phyloP scores from a whole-genome alignment of 345 rosid genomes.

The Sapria himalayana region DNA sequence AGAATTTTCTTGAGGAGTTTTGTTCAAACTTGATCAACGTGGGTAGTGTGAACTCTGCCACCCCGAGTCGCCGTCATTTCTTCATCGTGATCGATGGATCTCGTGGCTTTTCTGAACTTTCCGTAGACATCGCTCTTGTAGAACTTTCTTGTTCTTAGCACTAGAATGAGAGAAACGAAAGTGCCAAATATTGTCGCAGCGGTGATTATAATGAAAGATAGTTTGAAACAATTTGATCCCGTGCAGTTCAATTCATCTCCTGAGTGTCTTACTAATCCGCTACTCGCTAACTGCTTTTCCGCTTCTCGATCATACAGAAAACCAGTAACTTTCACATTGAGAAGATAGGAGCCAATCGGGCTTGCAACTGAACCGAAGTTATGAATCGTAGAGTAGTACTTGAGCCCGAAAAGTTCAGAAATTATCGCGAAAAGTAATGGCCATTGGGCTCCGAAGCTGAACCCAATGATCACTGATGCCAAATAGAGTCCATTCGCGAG shows the following conservation, averaged over 20 bases:
- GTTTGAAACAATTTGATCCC: constrained; percentile 31
- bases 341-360: constrained; percentile 39
- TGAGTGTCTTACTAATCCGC: constrained; percentile 9
- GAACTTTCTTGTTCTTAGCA: constrained; percentile 34
- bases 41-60: too few species aligned
- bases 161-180: constrained; percentile 30
- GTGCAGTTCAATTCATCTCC: constrained; percentile 22
- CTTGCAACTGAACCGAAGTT: constrained; percentile 42
- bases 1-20: too few species aligned
- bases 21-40: too few species aligned
- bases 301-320: constrained; percentile 40
- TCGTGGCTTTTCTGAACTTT: constrained; percentile 28
- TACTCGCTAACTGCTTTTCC: constrained; percentile 18
- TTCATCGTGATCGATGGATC: constrained; percentile 15
- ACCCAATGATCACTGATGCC: constrained; percentile 36
- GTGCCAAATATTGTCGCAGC: constrained; percentile 30
- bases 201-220: constrained; percentile 34
- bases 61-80: constrained; percentile 15
- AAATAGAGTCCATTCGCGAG: constrained; percentile 22
- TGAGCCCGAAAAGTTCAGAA: constrained; percentile 43
- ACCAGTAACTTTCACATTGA: constrained; percentile 32
- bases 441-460: constrained; percentile 42
- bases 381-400: constrained; percentile 39
- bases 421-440: constrained; percentile 40
- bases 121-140: constrained; percentile 41